These are phyloP conservation scores for Leccinum subtestaceum DNA, from an alignment of 768 basidiomycete genomes.

Conservation along the genomic window DNA sequence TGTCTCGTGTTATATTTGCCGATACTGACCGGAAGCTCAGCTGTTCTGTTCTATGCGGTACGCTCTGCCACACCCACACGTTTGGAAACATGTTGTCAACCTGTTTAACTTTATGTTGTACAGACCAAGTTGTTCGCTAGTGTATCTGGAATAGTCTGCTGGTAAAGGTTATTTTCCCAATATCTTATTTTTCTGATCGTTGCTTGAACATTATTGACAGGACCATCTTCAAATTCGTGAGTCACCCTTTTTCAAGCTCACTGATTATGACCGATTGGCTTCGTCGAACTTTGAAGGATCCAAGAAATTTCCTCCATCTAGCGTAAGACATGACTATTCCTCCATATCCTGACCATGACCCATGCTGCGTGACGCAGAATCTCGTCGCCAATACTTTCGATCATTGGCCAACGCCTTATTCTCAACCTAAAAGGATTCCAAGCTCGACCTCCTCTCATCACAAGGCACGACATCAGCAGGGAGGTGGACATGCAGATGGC, in stretches of 20 bases:
- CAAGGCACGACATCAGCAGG: conserved; percentile 9
- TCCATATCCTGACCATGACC: not conserved
- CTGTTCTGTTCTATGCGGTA: conserved; percentile 6
- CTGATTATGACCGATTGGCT: not conserved
- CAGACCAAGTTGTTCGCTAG: conserved; percentile 6
- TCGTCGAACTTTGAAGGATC: conserved; percentile 6
- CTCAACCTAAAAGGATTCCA: conserved; percentile 15
- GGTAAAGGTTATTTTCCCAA: not conserved
- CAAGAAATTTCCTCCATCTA: conserved; percentile 7
- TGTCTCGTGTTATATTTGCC: not conserved
- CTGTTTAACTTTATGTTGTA: not conserved
- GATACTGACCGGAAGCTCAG: not conserved
- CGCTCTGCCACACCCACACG: not conserved
- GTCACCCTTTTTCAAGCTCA: not conserved
- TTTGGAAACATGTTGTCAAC: not conserved
- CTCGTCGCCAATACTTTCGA: conserved; percentile 10
- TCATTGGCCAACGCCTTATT: conserved; percentile 19
- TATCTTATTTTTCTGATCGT: not conserved
- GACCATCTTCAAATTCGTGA: conserved; percentile 6
- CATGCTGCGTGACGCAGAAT: conserved; percentile 5
- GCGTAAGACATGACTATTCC: not conserved
- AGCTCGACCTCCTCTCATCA: not conserved
- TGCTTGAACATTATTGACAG: conserved; percentile 1
- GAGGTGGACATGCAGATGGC: conserved; percentile 21
- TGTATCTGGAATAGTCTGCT: conserved; percentile 9